Conservation (phyloP, 1,139 yeast species). For the Zhuliangozyma parablackwelliae region DNA sequence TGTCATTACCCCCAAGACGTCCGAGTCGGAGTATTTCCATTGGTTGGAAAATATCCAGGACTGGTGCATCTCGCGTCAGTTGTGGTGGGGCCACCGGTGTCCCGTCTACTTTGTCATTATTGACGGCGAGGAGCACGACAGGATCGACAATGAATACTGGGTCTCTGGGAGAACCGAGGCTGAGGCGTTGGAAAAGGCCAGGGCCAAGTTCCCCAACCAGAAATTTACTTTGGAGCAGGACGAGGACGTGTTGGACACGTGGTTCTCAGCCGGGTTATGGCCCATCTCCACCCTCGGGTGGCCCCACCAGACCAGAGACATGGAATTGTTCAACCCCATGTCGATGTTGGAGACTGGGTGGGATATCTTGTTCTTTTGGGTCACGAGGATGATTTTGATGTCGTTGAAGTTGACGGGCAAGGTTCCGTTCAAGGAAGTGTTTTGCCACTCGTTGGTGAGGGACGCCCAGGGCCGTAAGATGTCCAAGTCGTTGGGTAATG, state of each 20-base stretch:
- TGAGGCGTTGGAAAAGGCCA: slow-evolving; percentile 84
- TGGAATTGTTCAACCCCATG: slow-evolving; percentile 81
- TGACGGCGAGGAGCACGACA: slow-evolving; percentile 65
- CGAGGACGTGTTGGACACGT: slow-evolving; percentile 96
- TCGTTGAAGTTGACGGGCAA: slow-evolving; percentile 88
- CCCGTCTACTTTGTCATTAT: slow-evolving; percentile 87
- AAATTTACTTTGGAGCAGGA: slow-evolving; percentile 83
- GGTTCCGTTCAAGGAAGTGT: slow-evolving; percentile 91
- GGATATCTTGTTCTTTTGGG: slow-evolving; percentile 99
- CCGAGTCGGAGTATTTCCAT: slow-evolving; percentile 89
- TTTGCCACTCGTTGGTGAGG: slow-evolving; percentile 97
- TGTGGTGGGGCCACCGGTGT: slow-evolving; percentile 99
- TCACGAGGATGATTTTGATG: slow-evolving; percentile 89
- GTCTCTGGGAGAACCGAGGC: slow-evolving; percentile 78
- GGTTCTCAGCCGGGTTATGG: slow-evolving; percentile 99
- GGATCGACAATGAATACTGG: slow-evolving; percentile 74
- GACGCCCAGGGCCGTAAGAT: slow-evolving; percentile 99
- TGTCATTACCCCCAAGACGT: slow-evolving; percentile 78
- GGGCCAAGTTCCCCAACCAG: slow-evolving; percentile 62
- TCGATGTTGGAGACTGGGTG: slow-evolving; percentile 96
- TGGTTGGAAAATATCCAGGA: slow-evolving; percentile 97
- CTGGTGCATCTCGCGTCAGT: slow-evolving; percentile 99
- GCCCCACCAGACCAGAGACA: slow-evolving; percentile 78
- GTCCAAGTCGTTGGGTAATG: slow-evolving; percentile 97
- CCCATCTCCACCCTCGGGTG: slow-evolving; percentile 95